Evolutionary conservation across 768 basidiomycete genomes (phyloP), one percentile per base, ranked within the genome.

Genomic region (Trametes sanguinea): DNA sequence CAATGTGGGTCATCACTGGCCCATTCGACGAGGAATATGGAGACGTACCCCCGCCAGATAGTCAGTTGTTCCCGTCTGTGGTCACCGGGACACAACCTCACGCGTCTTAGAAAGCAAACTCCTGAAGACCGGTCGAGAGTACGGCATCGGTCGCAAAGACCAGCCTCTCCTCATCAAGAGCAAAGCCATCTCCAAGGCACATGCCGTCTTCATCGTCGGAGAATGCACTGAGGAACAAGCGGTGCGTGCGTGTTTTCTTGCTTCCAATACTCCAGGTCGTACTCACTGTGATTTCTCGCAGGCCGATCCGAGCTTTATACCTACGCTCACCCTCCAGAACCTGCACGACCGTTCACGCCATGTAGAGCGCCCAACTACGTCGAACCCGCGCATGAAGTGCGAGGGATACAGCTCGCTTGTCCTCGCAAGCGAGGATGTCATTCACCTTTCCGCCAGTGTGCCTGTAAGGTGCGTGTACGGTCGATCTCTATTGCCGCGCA

Each of bases 101-200:
- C 43, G 4, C 16, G 9, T 32, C n/a, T 2, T 63, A 83, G 81
- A 76, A 67, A 72, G 69, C 13, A 91, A 90, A 69, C 72, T 90
- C 22, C 76, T 92, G 46, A 90, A 87, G 70, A 77, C 87, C 2
- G 81, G 82, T 14, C 78, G 73, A 40, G 76, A 76, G 11, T 86
- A 89, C 59, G 40, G 67, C 0, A 65, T 92, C 0, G 88, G 89
- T 16, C 78, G 90, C 44, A 87, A 83, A 72, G 82, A 79, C 1
- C 73, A 74, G 7, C 76, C 77, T 0, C 74, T 92, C 1, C 32
- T 78, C 4, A 74, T 92, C 48, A 81, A 81, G 61, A 80, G 78
- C 74, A 85, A 85, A 68, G 87, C 84, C 69, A 78, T 93, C 48
- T 92, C 90, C 0, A 78, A 80, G 32, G 75, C 83, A 22, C 86